Conservation (phyloP, 2,329 filamentous ascomycete genomes). For the Penicillium fuscoglaucum region DNA sequence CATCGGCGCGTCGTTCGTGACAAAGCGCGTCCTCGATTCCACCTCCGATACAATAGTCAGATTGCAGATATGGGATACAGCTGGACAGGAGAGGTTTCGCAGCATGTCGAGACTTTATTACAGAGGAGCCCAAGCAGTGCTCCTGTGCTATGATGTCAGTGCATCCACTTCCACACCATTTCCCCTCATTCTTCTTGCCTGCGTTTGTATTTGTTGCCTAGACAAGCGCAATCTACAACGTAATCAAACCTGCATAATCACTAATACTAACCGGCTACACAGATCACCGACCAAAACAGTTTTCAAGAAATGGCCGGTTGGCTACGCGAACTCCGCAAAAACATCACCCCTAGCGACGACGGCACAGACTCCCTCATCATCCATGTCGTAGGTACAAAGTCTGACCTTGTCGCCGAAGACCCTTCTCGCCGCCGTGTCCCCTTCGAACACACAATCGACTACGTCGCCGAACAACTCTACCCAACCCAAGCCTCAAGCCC, state of each 20-base stretch:
- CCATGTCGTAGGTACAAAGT: constrained; percentile 93
- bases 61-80: constrained; percentile 96
- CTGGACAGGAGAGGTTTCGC: constrained; percentile 92
- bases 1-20: constrained; percentile 77
- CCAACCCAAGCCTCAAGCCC: constrained; percentile 68
- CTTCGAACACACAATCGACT: constrained; percentile 93
- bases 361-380: constrained; percentile 72
- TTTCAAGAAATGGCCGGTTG: constrained; percentile 92
- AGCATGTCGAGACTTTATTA: constrained; percentile 96
- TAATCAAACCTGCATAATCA: neutral
- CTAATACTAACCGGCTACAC: neutral
- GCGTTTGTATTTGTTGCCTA: neutral
- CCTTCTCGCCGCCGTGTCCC: constrained; percentile 78
- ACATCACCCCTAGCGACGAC: constrained; percentile 60
- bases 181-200: neutral
- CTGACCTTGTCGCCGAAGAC: constrained; percentile 84
- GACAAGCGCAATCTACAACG: neutral
- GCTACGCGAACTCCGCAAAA: constrained; percentile 79
- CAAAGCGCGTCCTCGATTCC: constrained; percentile 76
- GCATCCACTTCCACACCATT: neutral
- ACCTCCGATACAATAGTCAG: constrained; percentile 84
- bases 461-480: constrained; percentile 87
- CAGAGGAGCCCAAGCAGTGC: constrained; percentile 88
- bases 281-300: constrained; percentile 77
- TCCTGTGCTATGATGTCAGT: constrained; percentile 76